Conservation (phyloP, 2,329 filamentous ascomycete genomes). For the Fusarium drepaniforme region DNA sequence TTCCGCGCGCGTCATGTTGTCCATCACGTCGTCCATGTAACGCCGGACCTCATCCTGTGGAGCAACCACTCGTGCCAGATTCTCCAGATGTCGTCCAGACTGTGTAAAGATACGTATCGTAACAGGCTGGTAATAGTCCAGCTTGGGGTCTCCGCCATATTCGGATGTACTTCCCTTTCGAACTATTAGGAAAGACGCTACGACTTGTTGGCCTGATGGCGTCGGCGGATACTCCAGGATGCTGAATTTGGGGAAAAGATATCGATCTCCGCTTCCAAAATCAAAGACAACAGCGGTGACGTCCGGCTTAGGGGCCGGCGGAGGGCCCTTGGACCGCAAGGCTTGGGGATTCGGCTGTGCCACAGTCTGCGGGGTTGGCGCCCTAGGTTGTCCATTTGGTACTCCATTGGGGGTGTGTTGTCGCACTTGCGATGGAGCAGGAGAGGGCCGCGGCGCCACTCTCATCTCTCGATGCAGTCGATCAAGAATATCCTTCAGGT, state of each 20-base stretch:
- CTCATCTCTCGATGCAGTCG: conserved; percentile 58
- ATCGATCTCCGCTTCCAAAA: conserved; percentile 80
- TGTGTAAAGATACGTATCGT: conserved; percentile 70
- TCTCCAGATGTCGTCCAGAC: conserved; percentile 69
- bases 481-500: conserved; percentile 67
- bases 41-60: conserved; percentile 71
- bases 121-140: conserved; percentile 84
- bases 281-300: conserved; percentile 77
- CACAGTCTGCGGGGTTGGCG: conserved; percentile 22
- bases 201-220: conserved; percentile 67
- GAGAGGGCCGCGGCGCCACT: conserved; percentile 47
- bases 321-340: conserved; percentile 70
- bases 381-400: conserved; percentile 47
- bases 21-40: conserved; percentile 80
- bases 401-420: conserved; percentile 47
- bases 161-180: conserved; percentile 77
- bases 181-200: conserved; percentile 83
- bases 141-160: conserved; percentile 70
- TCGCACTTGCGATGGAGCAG: conserved; percentile 45
- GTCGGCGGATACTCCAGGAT: conserved; percentile 75
- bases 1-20: conserved; percentile 75
- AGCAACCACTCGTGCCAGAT: conserved; percentile 71
- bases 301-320: conserved; percentile 67
- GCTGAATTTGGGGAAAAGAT: conserved; percentile 82
- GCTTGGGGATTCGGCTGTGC: conserved; percentile 61